Evolutionary conservation across 1,139 yeast genomes (phyloP), one percentile per base, ranked within the genome.

Genomic region (Debaryomycetaceae sp.): DNA sequence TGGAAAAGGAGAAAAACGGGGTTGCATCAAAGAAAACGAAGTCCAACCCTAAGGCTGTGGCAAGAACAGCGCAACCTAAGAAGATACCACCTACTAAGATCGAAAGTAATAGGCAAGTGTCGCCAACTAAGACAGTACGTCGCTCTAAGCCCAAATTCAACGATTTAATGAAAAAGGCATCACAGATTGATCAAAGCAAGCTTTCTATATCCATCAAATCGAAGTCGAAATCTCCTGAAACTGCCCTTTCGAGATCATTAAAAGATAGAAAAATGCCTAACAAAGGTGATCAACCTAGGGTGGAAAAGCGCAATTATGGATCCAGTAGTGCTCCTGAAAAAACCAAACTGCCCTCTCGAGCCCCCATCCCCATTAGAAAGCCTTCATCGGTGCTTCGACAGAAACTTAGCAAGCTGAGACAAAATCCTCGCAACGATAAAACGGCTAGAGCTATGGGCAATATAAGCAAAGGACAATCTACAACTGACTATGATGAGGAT

Each of bases 91-190:
- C 45, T 4, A 35, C 38, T 11, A 24, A 37, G 6, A 41, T 31
- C 30, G 38, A 30, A 38, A 20, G 24, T 24, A 24, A 24, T 30
- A 51, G 43, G 38, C 55, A 52, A 41, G 52, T 50, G 42, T 51
- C 33, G 46, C 39, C 37, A 27, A 38, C 41, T 44, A 24, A 31
- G 31, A 20, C 40, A 39, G 14, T 43, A 41, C 49, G 22, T 17
- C 34, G 37, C 9, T 36, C 24, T 41, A 83, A 83, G 55, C 62
- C 83, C 59, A 73, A 82, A 8, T 86, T 83, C 56, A 77, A 76
- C 40, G 88, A 85, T 46, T 66, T 86, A 48, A 84, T 85, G 88
- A 80, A 78, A 52, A 80, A 81, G 56, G 93, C 93, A 0, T 80
- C 81, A n/a, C 65, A 68, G 27, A 76, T 81, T 11, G 82, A 74